These are phyloP conservation scores for Phytophthora lateralis DNA, from an alignment of 352 stramenopile genomes.

Conservation along the genomic window DNA sequence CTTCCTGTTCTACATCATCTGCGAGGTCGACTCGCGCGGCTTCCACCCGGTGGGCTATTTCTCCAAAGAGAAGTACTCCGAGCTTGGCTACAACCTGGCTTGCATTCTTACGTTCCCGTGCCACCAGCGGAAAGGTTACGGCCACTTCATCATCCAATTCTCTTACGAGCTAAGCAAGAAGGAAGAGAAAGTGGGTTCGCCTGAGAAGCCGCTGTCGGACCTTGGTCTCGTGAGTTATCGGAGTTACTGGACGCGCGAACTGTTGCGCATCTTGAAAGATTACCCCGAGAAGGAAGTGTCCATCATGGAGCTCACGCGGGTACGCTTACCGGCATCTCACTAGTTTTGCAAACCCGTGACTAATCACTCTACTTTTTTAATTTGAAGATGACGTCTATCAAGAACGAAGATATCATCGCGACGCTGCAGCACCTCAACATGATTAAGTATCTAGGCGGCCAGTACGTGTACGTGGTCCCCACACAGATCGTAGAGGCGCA, in stretches of 20 bases:
- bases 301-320: constrained; percentile 96
- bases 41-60: constrained; percentile 99
- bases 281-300: constrained; percentile 85
- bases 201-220: constrained; percentile 99
- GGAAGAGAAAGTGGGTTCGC: constrained; percentile 97
- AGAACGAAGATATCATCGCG: constrained; percentile 98
- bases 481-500: constrained; percentile 91
- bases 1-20: constrained; percentile 99
- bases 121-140: constrained; percentile 98
- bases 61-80: constrained; percentile 98
- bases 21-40: constrained; percentile 90
- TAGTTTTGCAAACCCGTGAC: neutral
- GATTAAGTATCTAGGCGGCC: constrained; percentile 99
- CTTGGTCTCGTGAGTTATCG: constrained; percentile 98
- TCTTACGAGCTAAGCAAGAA: constrained; percentile 99
- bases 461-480: constrained; percentile 97
- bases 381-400: constrained; percentile 82
- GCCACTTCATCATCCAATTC: constrained; percentile 99
- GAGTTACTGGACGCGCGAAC: constrained; percentile 98
- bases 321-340: constrained; percentile 41
- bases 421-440: constrained; percentile 98
- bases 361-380: neutral
- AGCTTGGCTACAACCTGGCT: constrained; percentile 99
- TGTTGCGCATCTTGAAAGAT: constrained; percentile 92
- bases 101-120: constrained; percentile 99